These are phyloP conservation scores for Coniochaeta sp. DNA, from an alignment of 2,329 filamentous ascomycete species.

Conservation along the genomic window DNA sequence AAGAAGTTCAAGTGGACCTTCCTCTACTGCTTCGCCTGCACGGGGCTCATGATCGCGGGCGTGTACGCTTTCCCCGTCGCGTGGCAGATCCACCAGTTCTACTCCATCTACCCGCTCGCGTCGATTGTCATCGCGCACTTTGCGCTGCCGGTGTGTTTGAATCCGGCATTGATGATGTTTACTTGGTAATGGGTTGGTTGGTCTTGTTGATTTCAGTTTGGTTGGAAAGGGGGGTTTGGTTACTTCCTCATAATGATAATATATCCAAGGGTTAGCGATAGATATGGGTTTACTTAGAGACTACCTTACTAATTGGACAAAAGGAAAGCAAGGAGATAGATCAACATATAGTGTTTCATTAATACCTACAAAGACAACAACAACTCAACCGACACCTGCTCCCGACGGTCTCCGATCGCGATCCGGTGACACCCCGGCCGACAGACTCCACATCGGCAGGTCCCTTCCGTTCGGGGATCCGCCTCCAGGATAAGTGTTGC, in stretches of 20 bases:
- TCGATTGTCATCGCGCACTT: conserved; percentile 48
- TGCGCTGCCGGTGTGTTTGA: conserved; percentile 51
- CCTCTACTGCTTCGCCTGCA: conserved; percentile 37
- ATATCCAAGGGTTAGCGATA: no score
- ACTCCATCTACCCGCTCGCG: conserved; percentile 52
- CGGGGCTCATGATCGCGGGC: conserved; percentile 40
- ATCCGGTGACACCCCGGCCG: neutral
- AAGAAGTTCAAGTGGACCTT: conserved; percentile 50
- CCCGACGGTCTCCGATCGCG: neutral
- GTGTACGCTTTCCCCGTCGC: conserved; percentile 36
- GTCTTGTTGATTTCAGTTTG: neutral
- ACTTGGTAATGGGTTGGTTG: conserved; percentile 37
- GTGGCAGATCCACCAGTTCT: conserved; percentile 52
- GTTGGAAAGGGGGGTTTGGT: neutral
- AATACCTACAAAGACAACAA: no score
- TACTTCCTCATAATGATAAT: neutral
- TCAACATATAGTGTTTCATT: no score
- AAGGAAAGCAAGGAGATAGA: no score
- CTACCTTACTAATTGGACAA: no score
- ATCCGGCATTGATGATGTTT: conserved; percentile 58
- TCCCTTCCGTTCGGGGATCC: neutral
- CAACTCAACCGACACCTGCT: no score
- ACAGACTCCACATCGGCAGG: neutral
- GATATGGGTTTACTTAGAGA: no score
- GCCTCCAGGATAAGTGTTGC: neutral